These are phyloP conservation scores for Fusarium goolgardi DNA, from an alignment of 2,329 filamentous ascomycete species.

Conservation along the genomic window DNA sequence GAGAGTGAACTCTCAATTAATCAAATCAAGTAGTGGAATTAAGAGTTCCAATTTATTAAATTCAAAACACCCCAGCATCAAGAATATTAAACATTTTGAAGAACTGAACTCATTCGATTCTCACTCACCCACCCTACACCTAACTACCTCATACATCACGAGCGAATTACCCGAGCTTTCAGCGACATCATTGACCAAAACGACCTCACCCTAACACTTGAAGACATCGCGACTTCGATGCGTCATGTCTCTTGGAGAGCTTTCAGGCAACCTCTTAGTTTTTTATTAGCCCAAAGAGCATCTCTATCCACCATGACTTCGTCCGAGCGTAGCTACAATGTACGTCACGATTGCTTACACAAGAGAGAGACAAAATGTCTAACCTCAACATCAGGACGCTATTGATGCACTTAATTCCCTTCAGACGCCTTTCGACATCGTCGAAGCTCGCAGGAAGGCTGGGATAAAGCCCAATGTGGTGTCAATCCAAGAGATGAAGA, in stretches of 20 bases:
- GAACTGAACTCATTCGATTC: neutral
- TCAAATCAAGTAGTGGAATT: neutral
- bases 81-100: neutral
- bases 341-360: constrained; percentile 16
- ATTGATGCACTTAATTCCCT: constrained; percentile 87
- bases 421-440: constrained; percentile 85
- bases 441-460: constrained; percentile 81
- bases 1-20: constrained; percentile 5
- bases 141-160: neutral
- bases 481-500: constrained; percentile 80
- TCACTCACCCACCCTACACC: neutral
- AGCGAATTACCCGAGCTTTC: constrained; percentile 47
- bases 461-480: constrained; percentile 76
- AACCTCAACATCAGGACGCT: constrained; percentile 73
- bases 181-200: constrained; percentile 29
- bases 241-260: constrained; percentile 50
- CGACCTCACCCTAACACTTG: constrained; percentile 13
- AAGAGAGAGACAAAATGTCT: constrained; percentile 10
- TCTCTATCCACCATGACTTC: constrained; percentile 47
- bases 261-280: constrained; percentile 37
- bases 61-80: neutral
- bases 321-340: constrained; percentile 51
- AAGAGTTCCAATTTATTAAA: neutral
- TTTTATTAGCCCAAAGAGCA: constrained; percentile 28
- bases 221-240: constrained; percentile 45